A percentile compares a stretch with the other conserved stretches of the same genome.
Evolutionary conservation across 176 grass and related monocot genomes (phyloP).

Genomic region (Oryza officinalis): DNA sequence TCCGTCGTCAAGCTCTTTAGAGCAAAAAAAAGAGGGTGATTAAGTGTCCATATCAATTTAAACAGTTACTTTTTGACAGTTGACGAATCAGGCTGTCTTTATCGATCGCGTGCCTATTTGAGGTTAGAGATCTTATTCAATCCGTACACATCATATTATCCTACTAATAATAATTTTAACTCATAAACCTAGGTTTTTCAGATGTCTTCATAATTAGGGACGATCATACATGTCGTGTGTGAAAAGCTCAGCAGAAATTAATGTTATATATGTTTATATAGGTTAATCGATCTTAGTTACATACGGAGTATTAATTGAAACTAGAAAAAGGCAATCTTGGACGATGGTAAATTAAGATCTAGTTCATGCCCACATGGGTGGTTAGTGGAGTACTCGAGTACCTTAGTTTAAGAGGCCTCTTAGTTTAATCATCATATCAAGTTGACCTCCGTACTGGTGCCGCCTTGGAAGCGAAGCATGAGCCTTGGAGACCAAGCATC

Average conservation of each 20-base stretch:
- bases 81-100: not conserved
- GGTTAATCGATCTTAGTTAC: not conserved
- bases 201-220: too few species aligned
- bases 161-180: too few species aligned
- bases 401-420: not conserved
- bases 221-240: too few species aligned
- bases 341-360: not conserved
- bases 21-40: not conserved
- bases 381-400: not conserved
- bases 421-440: not conserved
- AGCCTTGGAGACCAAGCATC: conserved; percentile 30
- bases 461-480: too few species aligned
- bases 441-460: not conserved
- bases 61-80: not conserved
- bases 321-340: not conserved
- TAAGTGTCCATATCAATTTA: not conserved
- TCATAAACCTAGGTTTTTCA: too few species aligned
- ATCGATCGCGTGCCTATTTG: not conserved
- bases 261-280: too few species aligned
- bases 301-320: not conserved
- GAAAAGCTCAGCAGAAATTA: too few species aligned
- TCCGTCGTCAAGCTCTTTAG: not conserved
- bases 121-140: not conserved
- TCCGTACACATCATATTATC: too few species aligned
- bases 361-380: not conserved